These are phyloP conservation scores for Mallotus repandus DNA, from an alignment of 441 rosid species.

Conservation along the genomic window DNA sequence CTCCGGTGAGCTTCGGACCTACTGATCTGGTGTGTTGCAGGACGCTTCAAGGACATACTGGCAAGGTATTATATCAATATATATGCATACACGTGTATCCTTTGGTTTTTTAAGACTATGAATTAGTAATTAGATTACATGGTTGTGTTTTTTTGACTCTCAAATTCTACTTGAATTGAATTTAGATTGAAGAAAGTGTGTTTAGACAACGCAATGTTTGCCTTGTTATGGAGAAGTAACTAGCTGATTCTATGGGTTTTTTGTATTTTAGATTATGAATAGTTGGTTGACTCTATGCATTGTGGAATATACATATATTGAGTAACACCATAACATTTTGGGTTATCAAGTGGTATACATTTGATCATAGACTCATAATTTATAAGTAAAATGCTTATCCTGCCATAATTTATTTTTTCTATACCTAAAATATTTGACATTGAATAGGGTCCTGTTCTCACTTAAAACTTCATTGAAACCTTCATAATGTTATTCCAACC, in stretches of 20 bases:
- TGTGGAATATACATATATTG: too few relatives aligned
- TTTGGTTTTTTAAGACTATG: background rate
- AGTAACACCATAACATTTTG: background rate
- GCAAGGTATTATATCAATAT: slow-evolving; percentile 52
- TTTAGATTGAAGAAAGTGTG: too few relatives aligned
- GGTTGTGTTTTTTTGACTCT: too few relatives aligned
- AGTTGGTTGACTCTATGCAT: too few relatives aligned
- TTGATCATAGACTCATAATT: background rate
- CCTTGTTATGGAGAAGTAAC: too few relatives aligned
- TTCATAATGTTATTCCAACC: background rate
- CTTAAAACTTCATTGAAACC: background rate
- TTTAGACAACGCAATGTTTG: too few relatives aligned
- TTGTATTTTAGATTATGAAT: too few relatives aligned
- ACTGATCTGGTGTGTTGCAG: slow-evolving; percentile 98
- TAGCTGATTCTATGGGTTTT: too few relatives aligned
- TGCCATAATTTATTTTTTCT: background rate
- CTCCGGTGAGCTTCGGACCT: slow-evolving; percentile 70
- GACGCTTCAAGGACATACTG: slow-evolving; percentile 96
- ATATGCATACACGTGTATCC: background rate
- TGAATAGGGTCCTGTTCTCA: background rate
- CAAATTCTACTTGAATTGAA: too few relatives aligned
- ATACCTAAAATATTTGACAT: background rate
- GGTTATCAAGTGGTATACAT: background rate
- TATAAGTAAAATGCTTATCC: background rate
- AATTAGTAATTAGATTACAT: too few relatives aligned